Evolutionary conservation across 1,139 yeast species (phyloP).

Genomic region (Saccharomycopsis hybrid): DNA sequence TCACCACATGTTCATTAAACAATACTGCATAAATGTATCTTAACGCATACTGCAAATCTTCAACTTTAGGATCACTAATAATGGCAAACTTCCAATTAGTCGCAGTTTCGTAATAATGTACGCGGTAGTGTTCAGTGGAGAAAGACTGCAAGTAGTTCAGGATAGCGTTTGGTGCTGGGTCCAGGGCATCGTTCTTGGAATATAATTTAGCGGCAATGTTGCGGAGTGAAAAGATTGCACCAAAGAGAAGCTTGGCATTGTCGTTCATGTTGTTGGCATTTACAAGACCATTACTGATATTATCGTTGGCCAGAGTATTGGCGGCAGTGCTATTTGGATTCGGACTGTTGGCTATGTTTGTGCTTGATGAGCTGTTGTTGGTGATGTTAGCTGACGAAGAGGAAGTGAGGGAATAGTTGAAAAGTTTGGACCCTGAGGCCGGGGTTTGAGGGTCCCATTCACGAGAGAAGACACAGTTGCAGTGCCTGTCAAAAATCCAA

Average conservation of each 20-base stretch:
- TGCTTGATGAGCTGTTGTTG: not conserved
- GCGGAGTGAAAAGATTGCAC: slow-evolving; percentile 76
- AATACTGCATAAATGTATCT: slow-evolving; percentile 62
- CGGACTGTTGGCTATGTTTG: not conserved
- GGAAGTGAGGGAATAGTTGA: slow-evolving; percentile 16
- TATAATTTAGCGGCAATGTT: slow-evolving; percentile 65
- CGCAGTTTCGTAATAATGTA: slow-evolving; percentile 76
- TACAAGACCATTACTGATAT: slow-evolving; percentile 36
- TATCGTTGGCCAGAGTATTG: not conserved
- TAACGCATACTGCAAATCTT: slow-evolving; percentile 53
- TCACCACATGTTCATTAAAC: slow-evolving; percentile 63
- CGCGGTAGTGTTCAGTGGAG: slow-evolving; percentile 65
- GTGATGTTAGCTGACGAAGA: not conserved
- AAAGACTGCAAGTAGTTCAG: slow-evolving; percentile 57
- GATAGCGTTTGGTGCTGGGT: slow-evolving; percentile 22
- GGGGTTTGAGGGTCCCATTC: slow-evolving; percentile 38
- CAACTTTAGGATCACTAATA: slow-evolving; percentile 61
- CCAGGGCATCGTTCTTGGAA: slow-evolving; percentile 25
- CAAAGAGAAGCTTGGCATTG: slow-evolving; percentile 77
- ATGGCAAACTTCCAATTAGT: slow-evolving; percentile 72
- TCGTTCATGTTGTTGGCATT: slow-evolving; percentile 57
- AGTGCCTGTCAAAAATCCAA: slow-evolving; percentile 86
- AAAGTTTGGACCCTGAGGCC: slow-evolving; percentile 15
- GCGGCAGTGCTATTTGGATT: not conserved
- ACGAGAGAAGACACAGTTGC: slow-evolving; percentile 67